Evolutionary conservation across 2,329 filamentous ascomycete species (phyloP).

Genomic region (Colletotrichum tofieldiae): DNA sequence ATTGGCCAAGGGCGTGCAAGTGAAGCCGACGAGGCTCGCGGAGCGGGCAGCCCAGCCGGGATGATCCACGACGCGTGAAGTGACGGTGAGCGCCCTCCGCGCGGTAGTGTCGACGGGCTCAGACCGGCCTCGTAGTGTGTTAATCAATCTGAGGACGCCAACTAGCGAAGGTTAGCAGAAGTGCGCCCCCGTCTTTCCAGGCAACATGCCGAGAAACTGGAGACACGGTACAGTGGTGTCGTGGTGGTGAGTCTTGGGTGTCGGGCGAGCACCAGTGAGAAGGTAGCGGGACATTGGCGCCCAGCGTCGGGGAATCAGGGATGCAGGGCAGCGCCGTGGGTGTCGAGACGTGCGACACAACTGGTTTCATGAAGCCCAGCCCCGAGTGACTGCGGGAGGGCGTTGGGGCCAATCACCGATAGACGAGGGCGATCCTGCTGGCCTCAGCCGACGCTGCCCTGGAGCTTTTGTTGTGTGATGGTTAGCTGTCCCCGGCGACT

Average conservation of each 20-base stretch:
- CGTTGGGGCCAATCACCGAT: conserved; percentile 30
- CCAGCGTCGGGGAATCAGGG: conserved; percentile 29
- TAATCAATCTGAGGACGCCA: conserved; percentile 38
- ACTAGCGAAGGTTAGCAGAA: conserved; percentile 21
- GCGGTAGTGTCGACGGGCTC: conserved; percentile 10
- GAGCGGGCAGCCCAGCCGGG: conserved; percentile 18
- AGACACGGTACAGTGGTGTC: conserved; percentile 8
- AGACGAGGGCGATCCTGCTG: conserved; percentile 19
- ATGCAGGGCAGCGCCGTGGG: conserved; percentile 35
- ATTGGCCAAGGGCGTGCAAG: conserved; percentile 13
- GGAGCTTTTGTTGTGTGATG: conserved; percentile 13
- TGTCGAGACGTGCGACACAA: conserved; percentile 44
- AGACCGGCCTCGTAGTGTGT: conserved; percentile 24
- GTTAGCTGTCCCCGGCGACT: not conserved
- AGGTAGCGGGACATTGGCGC: conserved; percentile 27
- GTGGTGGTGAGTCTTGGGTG: conserved; percentile 13
- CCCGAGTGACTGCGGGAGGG: conserved; percentile 24
- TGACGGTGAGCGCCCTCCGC: conserved; percentile 36
- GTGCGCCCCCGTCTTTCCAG: not conserved
- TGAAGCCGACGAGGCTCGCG: conserved; percentile 25
- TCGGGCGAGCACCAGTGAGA: conserved; percentile 14
- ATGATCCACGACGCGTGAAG: conserved; percentile 34
- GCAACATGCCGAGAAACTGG: conserved; percentile 6
- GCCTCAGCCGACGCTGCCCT: not conserved
- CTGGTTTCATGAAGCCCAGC: conserved; percentile 42